Conservation (phyloP, 441 rosid genomes). For the Raphanus hybrid region DNA sequence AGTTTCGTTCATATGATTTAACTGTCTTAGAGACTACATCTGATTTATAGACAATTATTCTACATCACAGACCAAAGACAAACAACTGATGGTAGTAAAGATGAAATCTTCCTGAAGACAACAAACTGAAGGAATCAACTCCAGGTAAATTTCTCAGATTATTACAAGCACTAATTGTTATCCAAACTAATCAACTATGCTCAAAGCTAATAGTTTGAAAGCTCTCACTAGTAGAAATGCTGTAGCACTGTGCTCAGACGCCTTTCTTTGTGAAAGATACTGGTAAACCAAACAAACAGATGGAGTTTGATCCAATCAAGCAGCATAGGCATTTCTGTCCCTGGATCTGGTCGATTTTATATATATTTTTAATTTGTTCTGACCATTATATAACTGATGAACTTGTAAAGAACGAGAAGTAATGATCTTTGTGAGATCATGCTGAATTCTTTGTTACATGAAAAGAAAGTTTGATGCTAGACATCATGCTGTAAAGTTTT, state of each 20-base stretch:
- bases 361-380: too few species aligned
- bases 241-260: slow-evolving; percentile 2
- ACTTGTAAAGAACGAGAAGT: too few species aligned
- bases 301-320: slow-evolving; percentile 87
- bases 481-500: neutral
- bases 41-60: slow-evolving; percentile 12
- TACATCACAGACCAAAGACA: slow-evolving; percentile 27
- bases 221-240: slow-evolving; percentile 5
- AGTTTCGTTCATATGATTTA: too few species aligned
- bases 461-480: neutral
- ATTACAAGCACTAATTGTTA: neutral
- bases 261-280: slow-evolving; percentile 33
- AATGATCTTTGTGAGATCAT: too few species aligned
- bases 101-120: slow-evolving; percentile 44
- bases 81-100: slow-evolving; percentile 37
- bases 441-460: neutral
- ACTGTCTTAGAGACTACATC: neutral
- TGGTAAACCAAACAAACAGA: slow-evolving; percentile 53
- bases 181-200: neutral
- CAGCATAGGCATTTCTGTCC: slow-evolving; percentile 98
- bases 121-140: slow-evolving; percentile 41
- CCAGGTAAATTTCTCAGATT: slow-evolving; percentile 46
- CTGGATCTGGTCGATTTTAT: slow-evolving; percentile 65
- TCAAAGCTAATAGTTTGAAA: slow-evolving; percentile 20
- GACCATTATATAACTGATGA: too few species aligned